phyloP scores from a whole-genome alignment of 768 basidiomycete genomes.

The Zangia roseola region DNA sequence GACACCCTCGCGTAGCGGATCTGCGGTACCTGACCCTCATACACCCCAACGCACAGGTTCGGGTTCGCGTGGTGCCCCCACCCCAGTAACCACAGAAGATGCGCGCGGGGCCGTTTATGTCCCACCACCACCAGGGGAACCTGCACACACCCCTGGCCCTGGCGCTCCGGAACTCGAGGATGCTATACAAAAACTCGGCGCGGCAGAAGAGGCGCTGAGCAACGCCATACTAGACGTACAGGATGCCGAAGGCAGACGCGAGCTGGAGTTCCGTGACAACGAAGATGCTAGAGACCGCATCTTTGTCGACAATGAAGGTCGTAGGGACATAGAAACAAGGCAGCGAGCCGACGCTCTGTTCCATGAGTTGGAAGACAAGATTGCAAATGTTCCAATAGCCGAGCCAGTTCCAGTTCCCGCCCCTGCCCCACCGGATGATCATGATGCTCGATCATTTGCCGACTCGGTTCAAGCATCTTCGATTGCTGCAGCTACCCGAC shows the following conservation, averaged over 20 bases:
- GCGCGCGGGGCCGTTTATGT: constrained; percentile 9
- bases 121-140: constrained; percentile 12
- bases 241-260: constrained; percentile 63
- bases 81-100: too few relatives aligned
- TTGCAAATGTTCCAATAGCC: constrained; percentile 23
- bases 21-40: too few relatives aligned
- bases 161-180: constrained; percentile 40
- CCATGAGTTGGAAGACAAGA: constrained; percentile 28
- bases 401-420: constrained; percentile 20
- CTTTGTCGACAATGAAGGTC: constrained; percentile 58
- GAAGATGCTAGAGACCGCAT: constrained; percentile 65
- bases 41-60: too few relatives aligned
- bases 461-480: constrained; percentile 43
- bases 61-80: too few relatives aligned
- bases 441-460: constrained; percentile 28
- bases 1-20: too few relatives aligned
- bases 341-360: constrained; percentile 33
- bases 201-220: constrained; percentile 50
- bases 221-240: constrained; percentile 48
- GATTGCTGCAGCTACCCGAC: constrained; percentile 53
- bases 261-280: constrained; percentile 58
- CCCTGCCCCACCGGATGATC: constrained; percentile 13
- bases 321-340: constrained; percentile 55
- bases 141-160: constrained; percentile 20
- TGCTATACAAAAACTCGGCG: constrained; percentile 54